These are phyloP conservation scores for Serpula lacrymans DNA, from an alignment of 768 basidiomycete species.

Conservation along the genomic window DNA sequence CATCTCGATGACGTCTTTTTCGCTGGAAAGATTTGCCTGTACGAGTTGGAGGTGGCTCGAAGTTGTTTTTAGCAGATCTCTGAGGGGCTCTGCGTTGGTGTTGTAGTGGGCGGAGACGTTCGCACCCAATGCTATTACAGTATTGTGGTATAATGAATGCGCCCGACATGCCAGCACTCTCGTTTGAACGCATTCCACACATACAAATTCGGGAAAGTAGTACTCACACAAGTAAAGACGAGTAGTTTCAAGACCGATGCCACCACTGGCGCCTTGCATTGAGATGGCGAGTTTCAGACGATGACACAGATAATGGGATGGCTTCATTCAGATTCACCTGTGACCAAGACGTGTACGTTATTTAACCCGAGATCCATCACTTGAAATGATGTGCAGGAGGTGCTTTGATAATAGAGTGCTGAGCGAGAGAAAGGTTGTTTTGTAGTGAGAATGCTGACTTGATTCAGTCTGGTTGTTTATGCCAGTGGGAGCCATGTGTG, in stretches of 20 bases:
- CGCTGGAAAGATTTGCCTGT: constrained; percentile 59
- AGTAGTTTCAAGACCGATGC: constrained; percentile 66
- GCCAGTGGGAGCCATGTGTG: no score
- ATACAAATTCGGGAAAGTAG: no score
- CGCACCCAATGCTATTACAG: constrained; percentile 66
- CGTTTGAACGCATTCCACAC: no score
- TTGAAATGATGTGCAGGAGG: neutral
- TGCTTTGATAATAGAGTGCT: neutral
- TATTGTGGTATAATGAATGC: no score
- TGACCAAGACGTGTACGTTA: constrained; percentile 64
- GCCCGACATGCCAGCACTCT: no score
- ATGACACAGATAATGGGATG: neutral
- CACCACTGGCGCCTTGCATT: constrained; percentile 64
- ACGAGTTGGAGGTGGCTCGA: no score
- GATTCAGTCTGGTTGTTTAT: no score
- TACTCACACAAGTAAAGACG: constrained; percentile 54
- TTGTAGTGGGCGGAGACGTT: constrained; percentile 73
- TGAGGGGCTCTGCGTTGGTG: constrained; percentile 41
- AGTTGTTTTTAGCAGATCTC: constrained; percentile 32
- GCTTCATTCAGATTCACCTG: no score
- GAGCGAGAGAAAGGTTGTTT: neutral
- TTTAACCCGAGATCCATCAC: constrained; percentile 57
- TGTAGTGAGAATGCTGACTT: no score
- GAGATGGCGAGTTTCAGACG: neutral
- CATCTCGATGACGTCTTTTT: constrained; percentile 47